phyloP scores from a whole-genome alignment of 1,284 basidiomycete species.

The Ustilago hordei region DNA sequence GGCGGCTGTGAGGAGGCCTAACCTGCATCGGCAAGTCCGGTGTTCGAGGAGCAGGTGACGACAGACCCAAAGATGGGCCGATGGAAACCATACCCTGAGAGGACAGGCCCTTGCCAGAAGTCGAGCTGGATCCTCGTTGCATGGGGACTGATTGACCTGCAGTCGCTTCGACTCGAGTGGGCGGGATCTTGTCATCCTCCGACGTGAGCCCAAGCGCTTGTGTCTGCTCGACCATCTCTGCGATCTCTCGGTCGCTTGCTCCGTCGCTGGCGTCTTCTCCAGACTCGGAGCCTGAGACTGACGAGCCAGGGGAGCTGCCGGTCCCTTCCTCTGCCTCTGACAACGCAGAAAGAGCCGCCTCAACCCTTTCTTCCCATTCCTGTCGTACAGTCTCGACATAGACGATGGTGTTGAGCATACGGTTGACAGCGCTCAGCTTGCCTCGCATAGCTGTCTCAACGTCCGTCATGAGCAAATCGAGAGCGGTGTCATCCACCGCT shows the following conservation, averaged over 20 bases:
- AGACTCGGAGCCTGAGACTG: conserved; percentile 27
- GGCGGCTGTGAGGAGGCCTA: conserved; percentile 25
- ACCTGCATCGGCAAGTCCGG: conserved; percentile 15
- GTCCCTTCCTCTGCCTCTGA: conserved; percentile 50
- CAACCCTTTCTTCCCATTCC: conserved; percentile 94
- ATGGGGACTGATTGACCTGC: conserved; percentile 4
- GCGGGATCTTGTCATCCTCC: neutral
- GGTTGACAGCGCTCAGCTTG: conserved; percentile 93
- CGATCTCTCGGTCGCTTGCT: conserved; percentile 68
- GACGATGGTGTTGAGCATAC: conserved; percentile 96
- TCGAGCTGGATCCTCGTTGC: conserved; percentile 28
- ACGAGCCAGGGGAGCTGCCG: conserved; percentile 31
- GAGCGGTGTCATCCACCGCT: conserved; percentile 77
- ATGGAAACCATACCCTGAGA: conserved; percentile 11
- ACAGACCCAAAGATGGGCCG: conserved; percentile 16
- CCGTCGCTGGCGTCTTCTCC: conserved; percentile 71
- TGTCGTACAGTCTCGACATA: conserved; percentile 96
- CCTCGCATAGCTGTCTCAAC: conserved; percentile 87
- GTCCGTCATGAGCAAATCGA: conserved; percentile 84
- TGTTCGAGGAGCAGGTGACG: conserved; percentile 13
- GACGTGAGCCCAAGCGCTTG: conserved; percentile 1
- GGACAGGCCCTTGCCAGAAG: conserved; percentile 20
- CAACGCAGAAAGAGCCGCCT: conserved; percentile 74
- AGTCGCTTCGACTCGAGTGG: neutral
- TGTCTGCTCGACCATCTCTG: conserved; percentile 5